phyloP scores from a whole-genome alignment of 2,329 filamentous ascomycete species.

The Ceratocystis alfenasii region DNA sequence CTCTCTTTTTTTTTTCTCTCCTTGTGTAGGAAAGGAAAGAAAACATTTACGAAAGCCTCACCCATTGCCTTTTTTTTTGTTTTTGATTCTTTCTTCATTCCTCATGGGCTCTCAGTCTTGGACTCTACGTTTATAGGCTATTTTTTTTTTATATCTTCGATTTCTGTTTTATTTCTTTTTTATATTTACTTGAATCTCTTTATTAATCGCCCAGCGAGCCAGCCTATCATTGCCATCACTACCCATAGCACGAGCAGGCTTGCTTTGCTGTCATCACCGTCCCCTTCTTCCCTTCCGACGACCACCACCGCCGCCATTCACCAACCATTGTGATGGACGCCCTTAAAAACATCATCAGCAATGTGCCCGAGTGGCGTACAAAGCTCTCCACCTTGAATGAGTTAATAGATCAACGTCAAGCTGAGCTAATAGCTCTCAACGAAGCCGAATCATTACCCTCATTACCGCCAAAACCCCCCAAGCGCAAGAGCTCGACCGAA shows the following conservation, averaged over 20 bases:
- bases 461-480: constrained; percentile 31
- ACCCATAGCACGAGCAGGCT: not conserved
- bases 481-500: constrained; percentile 43
- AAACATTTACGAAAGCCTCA: too few relatives aligned
- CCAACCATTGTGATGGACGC: constrained; percentile 40
- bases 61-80: not conserved
- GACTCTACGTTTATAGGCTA: not conserved
- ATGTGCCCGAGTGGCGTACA: constrained; percentile 48
- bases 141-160: not conserved
- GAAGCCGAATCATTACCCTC: constrained; percentile 15
- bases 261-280: not conserved
- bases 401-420: constrained; percentile 50
- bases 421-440: constrained; percentile 43
- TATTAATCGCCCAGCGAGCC: not conserved
- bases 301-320: not conserved
- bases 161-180: not conserved
- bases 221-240: not conserved
- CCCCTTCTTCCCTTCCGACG: not conserved
- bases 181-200: not conserved
- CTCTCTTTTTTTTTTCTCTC: not conserved
- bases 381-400: constrained; percentile 48
- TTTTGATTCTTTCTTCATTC: not conserved
- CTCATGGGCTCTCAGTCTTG: not conserved
- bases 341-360: constrained; percentile 41
- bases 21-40: too few relatives aligned